These are phyloP conservation scores for Trichosporon asahii DNA, from an alignment of 1,284 basidiomycete genomes.

Conservation along the genomic window DNA sequence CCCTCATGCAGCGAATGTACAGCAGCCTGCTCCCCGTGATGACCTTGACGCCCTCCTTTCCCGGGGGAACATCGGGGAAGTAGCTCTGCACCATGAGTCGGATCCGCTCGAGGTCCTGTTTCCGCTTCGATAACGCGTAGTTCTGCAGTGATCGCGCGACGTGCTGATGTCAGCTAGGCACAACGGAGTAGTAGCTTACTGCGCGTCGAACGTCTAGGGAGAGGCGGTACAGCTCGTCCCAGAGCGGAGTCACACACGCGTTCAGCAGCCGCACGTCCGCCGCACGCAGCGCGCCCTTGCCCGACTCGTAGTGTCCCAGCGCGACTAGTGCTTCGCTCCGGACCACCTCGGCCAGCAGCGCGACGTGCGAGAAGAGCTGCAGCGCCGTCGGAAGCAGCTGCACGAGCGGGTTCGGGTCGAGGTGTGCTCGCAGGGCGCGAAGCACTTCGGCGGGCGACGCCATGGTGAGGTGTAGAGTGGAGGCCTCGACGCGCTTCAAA, in stretches of 20 bases:
- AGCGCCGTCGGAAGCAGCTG: constrained; percentile 28
- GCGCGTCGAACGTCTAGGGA: constrained; percentile 26
- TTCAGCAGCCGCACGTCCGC: constrained; percentile 18
- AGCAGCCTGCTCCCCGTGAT: constrained; percentile 16
- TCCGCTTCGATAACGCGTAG: constrained; percentile 3
- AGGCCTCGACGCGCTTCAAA: not conserved
- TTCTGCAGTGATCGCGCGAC: constrained; percentile 18
- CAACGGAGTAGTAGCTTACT: constrained; percentile 8
- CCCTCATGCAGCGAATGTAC: constrained; percentile 25
- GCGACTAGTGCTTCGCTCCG: constrained; percentile 24
- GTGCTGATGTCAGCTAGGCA: constrained; percentile 19
- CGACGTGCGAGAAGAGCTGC: constrained; percentile 36
- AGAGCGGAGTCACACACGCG: constrained; percentile 7
- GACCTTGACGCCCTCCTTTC: not conserved
- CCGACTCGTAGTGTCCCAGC: constrained; percentile 17
- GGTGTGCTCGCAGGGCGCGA: constrained; percentile 21
- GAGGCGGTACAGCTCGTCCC: constrained; percentile 25
- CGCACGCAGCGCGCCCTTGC: constrained; percentile 20
- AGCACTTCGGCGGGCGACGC: constrained; percentile 17
- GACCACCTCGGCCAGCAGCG: constrained; percentile 31
- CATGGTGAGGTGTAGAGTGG: not conserved
- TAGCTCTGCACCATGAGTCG: constrained; percentile 26
- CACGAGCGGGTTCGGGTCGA: constrained; percentile 26
- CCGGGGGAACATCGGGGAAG: constrained; percentile 21
- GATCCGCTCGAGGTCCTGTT: constrained; percentile 8